Base-by-base conservation (phyloP, 2,329 filamentous ascomycete genomes). In the Colletotrichum acutatum region DNA sequence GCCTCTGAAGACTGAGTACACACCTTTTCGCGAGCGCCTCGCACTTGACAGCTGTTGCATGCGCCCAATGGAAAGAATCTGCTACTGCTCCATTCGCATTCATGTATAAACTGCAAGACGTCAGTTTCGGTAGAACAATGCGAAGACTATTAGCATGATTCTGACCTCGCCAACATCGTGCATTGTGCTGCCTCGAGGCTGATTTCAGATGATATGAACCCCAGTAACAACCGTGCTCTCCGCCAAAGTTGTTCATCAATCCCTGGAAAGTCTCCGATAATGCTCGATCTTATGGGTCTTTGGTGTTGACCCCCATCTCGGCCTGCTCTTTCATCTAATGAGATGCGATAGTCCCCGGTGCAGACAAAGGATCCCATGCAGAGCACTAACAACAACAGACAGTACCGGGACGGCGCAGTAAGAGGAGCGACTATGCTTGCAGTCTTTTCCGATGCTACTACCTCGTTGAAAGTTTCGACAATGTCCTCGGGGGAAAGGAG, bases 81-180 rank as follows among this genome's bases (percentile, higher is more conserved):
- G 77, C 60, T 6, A 80, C 75, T 5, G 53, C 66, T 4, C 79
- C 79, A 0, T 70, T 68, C 0, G 77, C 78, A 0, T 78, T 77
- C 74, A 72, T 77, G 26, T 77, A 80, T 14, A 80, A 58, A 52
- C 79, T 80, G 4, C 7, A 3, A 3, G 61, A 2, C 1, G 5
- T 19, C 37, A 30, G 46, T 30, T n/a, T n/a, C 1, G 22, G 22
- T 42, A 42, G 16, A 19, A 12, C 3, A 6, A 24, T n/a, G 1
- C 14, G 16, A 12, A 16, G n/a, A 22, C n/a, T 28, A 42, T 9
- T 8, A 11, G n/a, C 9, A 24, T 30, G 26, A 2, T 19, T 12
- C 76, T 34, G 32, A 79, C 78, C 78, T 78, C n/a, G 78, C 77
- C 11, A 80, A 68, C 77, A 79, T 79, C 4, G 73, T 74, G 58